These are phyloP conservation scores for Termitomyces sp. DNA, from an alignment of 768 basidiomycete genomes.

Conservation along the genomic window DNA sequence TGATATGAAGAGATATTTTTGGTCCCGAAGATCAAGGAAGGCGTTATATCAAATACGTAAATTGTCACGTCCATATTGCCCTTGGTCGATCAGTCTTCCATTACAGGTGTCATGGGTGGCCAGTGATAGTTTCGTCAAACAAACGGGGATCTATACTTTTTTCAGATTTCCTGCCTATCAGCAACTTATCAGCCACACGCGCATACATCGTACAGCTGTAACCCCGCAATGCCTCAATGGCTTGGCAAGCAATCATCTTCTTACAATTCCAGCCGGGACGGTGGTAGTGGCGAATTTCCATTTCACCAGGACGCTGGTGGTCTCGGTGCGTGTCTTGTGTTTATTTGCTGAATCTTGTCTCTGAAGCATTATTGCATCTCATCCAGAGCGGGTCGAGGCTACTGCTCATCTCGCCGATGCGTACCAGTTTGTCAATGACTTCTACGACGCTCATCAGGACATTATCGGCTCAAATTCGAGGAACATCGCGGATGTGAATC, in stretches of 20 bases:
- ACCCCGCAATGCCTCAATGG: slow-evolving; percentile 9
- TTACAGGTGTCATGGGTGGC: not conserved
- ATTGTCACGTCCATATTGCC: not conserved
- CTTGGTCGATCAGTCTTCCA: slow-evolving; percentile 6
- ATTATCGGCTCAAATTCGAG: slow-evolving; percentile 9
- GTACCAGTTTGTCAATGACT: slow-evolving; percentile 20
- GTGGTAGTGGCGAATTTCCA: not conserved
- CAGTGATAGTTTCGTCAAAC: not conserved
- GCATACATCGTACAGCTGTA: not conserved
- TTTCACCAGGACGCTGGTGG: not conserved
- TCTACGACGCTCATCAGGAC: slow-evolving; percentile 21
- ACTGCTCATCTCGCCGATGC: slow-evolving; percentile 10
- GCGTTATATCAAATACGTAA: not conserved
- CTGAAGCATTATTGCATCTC: not conserved
- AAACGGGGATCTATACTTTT: not conserved
- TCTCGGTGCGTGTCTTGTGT: slow-evolving; percentile 1
- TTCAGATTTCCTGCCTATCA: not conserved
- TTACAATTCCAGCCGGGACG: not conserved
- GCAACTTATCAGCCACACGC: not conserved
- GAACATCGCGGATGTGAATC: slow-evolving; percentile 14
- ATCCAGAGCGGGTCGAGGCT: not conserved
- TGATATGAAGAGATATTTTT: not conserved
- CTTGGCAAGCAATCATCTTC: slow-evolving; percentile 2
- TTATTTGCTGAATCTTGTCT: not conserved
- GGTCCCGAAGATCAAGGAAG: slow-evolving; percentile 1